Conservation (phyloP, 371 early-diverging fungal genomes). For the Dipsacomyces acuminosporus region DNA sequence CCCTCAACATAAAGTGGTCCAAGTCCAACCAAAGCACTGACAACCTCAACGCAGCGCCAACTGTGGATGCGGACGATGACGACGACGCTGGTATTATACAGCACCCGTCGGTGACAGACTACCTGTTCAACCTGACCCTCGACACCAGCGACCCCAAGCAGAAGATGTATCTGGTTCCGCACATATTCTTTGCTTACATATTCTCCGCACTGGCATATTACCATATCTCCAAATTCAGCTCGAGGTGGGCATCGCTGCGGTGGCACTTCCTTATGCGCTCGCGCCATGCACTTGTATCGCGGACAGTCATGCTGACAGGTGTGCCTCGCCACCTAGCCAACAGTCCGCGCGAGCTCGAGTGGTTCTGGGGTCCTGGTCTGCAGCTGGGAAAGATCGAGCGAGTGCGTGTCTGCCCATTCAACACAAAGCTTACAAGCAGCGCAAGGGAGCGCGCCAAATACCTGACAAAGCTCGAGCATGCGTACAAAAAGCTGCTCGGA, state of each 20-base stretch:
- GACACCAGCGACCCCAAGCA: constrained; percentile 36
- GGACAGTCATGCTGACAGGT: constrained; percentile 48
- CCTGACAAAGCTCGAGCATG: constrained; percentile 35
- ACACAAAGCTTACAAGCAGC: constrained; percentile 36
- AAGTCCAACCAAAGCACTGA: constrained; percentile 22
- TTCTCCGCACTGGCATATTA: constrained; percentile 47
- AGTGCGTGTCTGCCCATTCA: constrained; percentile 43
- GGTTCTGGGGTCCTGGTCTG: constrained; percentile 45
- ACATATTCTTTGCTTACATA: constrained; percentile 46
- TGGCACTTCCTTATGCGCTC: constrained; percentile 51
- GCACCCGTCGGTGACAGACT: constrained; percentile 37
- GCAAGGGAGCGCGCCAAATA: constrained; percentile 27
- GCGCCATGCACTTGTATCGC: constrained; percentile 42
- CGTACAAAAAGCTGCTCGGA: constrained; percentile 38
- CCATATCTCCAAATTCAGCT: constrained; percentile 46
- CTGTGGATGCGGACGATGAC: background rate
- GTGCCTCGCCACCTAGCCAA: constrained; percentile 41
- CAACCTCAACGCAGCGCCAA: background rate
- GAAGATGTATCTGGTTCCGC: constrained; percentile 37
- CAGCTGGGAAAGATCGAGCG: constrained; percentile 42
- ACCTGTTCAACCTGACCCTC: constrained; percentile 45
- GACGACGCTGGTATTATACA: constrained; percentile 12
- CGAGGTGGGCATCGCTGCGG: constrained; percentile 47
- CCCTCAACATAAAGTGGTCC: constrained; percentile 46
- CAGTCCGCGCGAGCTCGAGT: constrained; percentile 42